These are phyloP conservation scores for Fistulina hepatica DNA, from an alignment of 1,284 basidiomycete species.

Conservation along the genomic window DNA sequence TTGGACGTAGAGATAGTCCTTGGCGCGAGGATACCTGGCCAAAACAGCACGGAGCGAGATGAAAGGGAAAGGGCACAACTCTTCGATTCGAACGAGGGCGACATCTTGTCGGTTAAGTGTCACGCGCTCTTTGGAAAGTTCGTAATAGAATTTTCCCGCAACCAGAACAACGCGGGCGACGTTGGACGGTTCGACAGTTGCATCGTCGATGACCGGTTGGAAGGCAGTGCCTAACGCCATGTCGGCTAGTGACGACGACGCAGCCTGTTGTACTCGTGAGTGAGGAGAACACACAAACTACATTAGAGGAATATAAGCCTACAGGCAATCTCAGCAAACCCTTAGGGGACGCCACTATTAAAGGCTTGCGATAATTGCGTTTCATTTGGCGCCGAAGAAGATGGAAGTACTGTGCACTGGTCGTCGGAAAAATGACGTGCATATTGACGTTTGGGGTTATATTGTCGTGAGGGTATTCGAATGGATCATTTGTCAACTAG, in stretches of 20 bases:
- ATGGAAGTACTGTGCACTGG: slow-evolving; percentile 85
- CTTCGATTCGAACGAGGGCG: slow-evolving; percentile 71
- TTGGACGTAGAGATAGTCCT: slow-evolving; percentile 64
- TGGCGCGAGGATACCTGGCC: slow-evolving; percentile 30
- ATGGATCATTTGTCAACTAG: slow-evolving; percentile 65
- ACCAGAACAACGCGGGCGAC: slow-evolving; percentile 51
- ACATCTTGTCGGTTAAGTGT: slow-evolving; percentile 39
- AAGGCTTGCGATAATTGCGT: slow-evolving; percentile 77
- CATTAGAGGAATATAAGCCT: too few species aligned
- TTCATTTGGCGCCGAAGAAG: slow-evolving; percentile 73
- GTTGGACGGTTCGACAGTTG: slow-evolving; percentile 22
- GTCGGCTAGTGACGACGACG: slow-evolving; percentile 58
- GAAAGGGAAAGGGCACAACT: slow-evolving; percentile 81
- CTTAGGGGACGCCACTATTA: slow-evolving; percentile 78
- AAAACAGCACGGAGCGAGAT: slow-evolving; percentile 37
- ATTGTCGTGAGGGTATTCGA: slow-evolving; percentile 29
- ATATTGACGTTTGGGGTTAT: slow-evolving; percentile 53
- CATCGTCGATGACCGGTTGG: slow-evolving; percentile 60
- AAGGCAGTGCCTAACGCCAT: slow-evolving; percentile 57
- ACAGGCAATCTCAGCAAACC: slow-evolving; percentile 71
- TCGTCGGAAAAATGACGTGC: slow-evolving; percentile 77
- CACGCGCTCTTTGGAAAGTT: slow-evolving; percentile 52
- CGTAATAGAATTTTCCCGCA: slow-evolving; percentile 82
- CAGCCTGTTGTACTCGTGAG: slow-evolving; percentile 42
- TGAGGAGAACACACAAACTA: background rate